Evolutionary conservation across 306 rosid genomes (phyloP), one percentile per base, ranked within the genome.

Genomic region (Cicer bijugum): DNA sequence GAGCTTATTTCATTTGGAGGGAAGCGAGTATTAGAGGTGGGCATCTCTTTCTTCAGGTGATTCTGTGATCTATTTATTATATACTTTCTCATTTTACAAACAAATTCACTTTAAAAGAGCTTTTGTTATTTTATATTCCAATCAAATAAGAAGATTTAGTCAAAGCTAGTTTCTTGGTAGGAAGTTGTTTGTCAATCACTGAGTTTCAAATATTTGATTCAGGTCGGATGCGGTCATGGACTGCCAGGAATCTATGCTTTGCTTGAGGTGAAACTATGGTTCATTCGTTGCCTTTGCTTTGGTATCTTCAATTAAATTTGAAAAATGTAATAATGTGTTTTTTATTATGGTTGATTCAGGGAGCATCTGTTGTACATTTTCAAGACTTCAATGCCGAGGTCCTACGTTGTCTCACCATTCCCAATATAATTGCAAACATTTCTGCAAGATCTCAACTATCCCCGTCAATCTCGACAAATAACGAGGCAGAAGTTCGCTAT

Each of bases 141-240:
- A 15, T 55, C 56, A n/a, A 23, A 45, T 42, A 51, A 47, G 12
- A 63, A 45, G 64, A 65, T 50, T 52, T 50, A 33, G 46, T 33
- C 37, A 14, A 80, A 47, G 48, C 48, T 20, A 8, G 12, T 81
- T 4, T 72, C 5, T 45, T 62, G 53, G 48, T 14, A 17, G 39
- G 47, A 39, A 56, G 33, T 15, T 52, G 44, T 39, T 19, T 1
- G 0, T 35, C 19, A 48, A 56, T 78, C 37, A 60, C 70, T 60
- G 23, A 72, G 16, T 57, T 82, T 63, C 53, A 67, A 65, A 56
- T 76, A 9, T 75, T 82, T 46, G 57, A 62, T 85, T 85, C 92
- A 94, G 98, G 85, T 91, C 42, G 98, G 98, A 75, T 94, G 97
- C 45, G 97, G 97, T 78, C 99, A 91, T 74, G 97, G 96, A 79